Evolutionary conservation across 2,329 filamentous ascomycete genomes (phyloP).

Genomic region (Fusarium fracticaudum): DNA sequence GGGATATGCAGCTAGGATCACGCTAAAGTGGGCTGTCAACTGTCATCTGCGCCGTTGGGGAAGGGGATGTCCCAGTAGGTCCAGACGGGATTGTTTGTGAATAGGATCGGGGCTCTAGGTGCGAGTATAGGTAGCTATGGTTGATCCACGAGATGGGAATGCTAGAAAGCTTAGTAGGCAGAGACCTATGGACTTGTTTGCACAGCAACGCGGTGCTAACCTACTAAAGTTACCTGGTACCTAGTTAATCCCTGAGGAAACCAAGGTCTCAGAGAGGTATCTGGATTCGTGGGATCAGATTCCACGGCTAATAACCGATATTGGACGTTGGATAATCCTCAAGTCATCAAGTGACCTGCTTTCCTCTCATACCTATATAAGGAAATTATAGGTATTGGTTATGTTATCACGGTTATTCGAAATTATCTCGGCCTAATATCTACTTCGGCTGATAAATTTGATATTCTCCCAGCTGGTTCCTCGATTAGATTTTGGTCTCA

Average conservation of each 20-base stretch:
- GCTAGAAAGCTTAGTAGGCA: background rate
- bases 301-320: background rate
- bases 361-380: background rate
- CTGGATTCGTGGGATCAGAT: background rate
- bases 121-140: background rate
- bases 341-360: background rate
- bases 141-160: background rate
- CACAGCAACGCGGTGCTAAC: background rate
- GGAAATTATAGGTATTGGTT: background rate
- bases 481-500: background rate
- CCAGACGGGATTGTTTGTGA: background rate
- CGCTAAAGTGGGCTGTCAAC: slow-evolving; percentile 6
- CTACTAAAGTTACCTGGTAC: background rate
- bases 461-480: background rate
- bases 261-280: background rate
- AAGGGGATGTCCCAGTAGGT: slow-evolving; percentile 8
- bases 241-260: background rate
- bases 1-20: slow-evolving; percentile 9
- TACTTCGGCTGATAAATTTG: background rate
- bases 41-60: slow-evolving; percentile 4
- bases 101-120: background rate
- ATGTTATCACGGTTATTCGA: background rate
- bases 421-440: background rate
- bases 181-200: background rate
- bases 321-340: background rate